Conservation (phyloP, 768 basidiomycete genomes). For the Leccinum variicolor region DNA sequence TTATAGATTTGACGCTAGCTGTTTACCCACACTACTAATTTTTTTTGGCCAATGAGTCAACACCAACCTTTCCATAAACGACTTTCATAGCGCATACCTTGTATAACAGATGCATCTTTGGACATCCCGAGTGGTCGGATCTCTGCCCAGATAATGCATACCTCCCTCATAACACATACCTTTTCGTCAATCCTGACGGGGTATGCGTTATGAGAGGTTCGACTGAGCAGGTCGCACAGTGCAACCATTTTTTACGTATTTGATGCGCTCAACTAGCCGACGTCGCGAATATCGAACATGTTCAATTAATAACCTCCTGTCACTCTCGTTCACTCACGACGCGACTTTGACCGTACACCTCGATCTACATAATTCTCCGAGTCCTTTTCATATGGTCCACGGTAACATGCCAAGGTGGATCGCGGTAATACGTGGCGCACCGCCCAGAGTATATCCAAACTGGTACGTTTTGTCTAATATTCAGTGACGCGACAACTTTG, state of each 20-base stretch:
- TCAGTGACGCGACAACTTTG: conserved; percentile 3
- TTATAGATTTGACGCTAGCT: conserved; percentile 5
- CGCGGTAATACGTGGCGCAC: conserved; percentile 26
- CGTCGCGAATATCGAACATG: conserved; percentile 18
- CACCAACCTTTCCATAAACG: not conserved
- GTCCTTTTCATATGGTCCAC: conserved; percentile 10
- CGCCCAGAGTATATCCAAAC: conserved; percentile 29
- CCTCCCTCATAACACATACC: not conserved
- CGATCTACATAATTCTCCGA: not conserved
- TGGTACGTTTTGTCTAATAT: conserved; percentile 16
- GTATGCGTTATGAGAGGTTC: not conserved
- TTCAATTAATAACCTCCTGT: conserved; percentile 24
- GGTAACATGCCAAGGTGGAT: conserved; percentile 22
- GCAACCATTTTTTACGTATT: conserved; percentile 12
- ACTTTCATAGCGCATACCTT: not conserved
- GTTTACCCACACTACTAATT: conserved; percentile 8
- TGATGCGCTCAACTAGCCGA: conserved; percentile 3
- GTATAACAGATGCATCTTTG: not conserved
- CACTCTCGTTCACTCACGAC: not conserved
- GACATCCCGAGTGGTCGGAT: not conserved
- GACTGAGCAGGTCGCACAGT: no score
- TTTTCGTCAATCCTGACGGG: not conserved
- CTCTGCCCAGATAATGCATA: not conserved
- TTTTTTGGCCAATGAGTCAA: not conserved
- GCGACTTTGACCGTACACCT: not conserved